Percentiles rank a stretch among this genome's conserved stretches.
These are phyloP conservation scores for Yarrowia phangngaensis DNA, from an alignment of 805 yeast species.

Conservation along the genomic window DNA sequence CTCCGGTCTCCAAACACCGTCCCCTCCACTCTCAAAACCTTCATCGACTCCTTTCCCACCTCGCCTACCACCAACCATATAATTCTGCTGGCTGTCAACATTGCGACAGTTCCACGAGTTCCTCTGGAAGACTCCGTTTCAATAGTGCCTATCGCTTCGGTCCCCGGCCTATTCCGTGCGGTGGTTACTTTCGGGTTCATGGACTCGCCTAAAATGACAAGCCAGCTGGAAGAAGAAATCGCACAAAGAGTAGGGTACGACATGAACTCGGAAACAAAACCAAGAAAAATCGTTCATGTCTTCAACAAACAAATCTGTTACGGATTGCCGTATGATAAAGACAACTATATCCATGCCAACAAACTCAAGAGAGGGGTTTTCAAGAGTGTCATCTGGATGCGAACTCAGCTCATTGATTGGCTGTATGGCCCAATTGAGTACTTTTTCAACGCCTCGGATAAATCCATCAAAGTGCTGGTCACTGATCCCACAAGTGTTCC, in stretches of 20 bases:
- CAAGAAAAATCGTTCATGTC: slow-evolving; percentile 15
- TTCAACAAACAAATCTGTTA: slow-evolving; percentile 22
- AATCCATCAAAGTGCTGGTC: slow-evolving; percentile 4
- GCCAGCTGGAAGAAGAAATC: slow-evolving; percentile 19
- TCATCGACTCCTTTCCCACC: slow-evolving; percentile 19
- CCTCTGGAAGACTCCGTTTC: slow-evolving; percentile 10
- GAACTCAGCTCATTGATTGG: slow-evolving; percentile 18
- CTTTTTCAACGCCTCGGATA: slow-evolving; percentile 25
- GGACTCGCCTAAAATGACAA: slow-evolving; percentile 17
- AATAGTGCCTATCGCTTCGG: not conserved
- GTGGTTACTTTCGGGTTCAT: slow-evolving; percentile 14
- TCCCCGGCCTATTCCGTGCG: slow-evolving; percentile 16
- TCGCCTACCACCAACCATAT: slow-evolving; percentile 7
- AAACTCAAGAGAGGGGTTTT: not conserved
- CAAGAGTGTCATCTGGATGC: not conserved
- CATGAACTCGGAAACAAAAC: not conserved
- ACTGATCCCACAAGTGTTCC: slow-evolving; percentile 4
- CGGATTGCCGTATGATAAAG: slow-evolving; percentile 18
- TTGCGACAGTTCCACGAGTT: slow-evolving; percentile 1
- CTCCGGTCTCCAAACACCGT: slow-evolving; percentile 23
- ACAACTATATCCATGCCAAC: slow-evolving; percentile 19
- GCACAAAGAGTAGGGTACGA: slow-evolving; percentile 8
- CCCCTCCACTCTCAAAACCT: slow-evolving; percentile 15
- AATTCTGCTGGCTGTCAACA: slow-evolving; percentile 7
- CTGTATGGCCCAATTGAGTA: slow-evolving; percentile 22